These are phyloP conservation scores for Beauveria sp. DNA, from an alignment of 2,329 filamentous ascomycete species.

Conservation along the genomic window DNA sequence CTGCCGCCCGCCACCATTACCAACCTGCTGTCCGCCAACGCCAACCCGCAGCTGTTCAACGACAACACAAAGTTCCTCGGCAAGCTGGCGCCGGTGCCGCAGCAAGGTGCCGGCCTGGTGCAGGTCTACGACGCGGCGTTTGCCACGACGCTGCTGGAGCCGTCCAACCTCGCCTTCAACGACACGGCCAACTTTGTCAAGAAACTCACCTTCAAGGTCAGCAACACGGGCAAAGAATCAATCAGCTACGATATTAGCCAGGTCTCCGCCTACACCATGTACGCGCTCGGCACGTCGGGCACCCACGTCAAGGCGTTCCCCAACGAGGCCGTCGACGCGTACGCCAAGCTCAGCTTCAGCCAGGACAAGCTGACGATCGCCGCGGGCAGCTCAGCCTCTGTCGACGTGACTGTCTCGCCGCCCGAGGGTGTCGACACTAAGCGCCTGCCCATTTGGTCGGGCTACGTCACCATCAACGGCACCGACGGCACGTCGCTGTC, in stretches of 20 bases:
- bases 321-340: slow-evolving; percentile 32
- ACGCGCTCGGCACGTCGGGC: slow-evolving; percentile 33
- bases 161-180: slow-evolving; percentile 55
- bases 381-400: slow-evolving; percentile 33
- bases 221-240: slow-evolving; percentile 41
- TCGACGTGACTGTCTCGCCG: slow-evolving; percentile 38
- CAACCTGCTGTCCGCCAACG: slow-evolving; percentile 41
- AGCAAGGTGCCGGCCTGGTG: slow-evolving; percentile 54
- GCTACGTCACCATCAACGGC: slow-evolving; percentile 33
- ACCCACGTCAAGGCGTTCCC: slow-evolving; percentile 37
- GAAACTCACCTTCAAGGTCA: slow-evolving; percentile 45
- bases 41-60: slow-evolving; percentile 43
- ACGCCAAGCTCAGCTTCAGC: slow-evolving; percentile 37
- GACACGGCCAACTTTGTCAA: slow-evolving; percentile 50
- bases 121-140: slow-evolving; percentile 53
- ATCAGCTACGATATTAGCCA: slow-evolving; percentile 47
- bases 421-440: slow-evolving; percentile 26
- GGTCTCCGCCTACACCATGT: slow-evolving; percentile 43
- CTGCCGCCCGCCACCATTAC: slow-evolving; percentile 42
- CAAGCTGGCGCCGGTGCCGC: slow-evolving; percentile 46
- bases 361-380: slow-evolving; percentile 35
- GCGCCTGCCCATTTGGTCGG: slow-evolving; percentile 34
- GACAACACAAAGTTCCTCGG: slow-evolving; percentile 28
- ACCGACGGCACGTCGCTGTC: slow-evolving; percentile 28
- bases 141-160: slow-evolving; percentile 43